Base-by-base conservation (phyloP, 768 basidiomycete species). In the Clavaria fumosa region DNA sequence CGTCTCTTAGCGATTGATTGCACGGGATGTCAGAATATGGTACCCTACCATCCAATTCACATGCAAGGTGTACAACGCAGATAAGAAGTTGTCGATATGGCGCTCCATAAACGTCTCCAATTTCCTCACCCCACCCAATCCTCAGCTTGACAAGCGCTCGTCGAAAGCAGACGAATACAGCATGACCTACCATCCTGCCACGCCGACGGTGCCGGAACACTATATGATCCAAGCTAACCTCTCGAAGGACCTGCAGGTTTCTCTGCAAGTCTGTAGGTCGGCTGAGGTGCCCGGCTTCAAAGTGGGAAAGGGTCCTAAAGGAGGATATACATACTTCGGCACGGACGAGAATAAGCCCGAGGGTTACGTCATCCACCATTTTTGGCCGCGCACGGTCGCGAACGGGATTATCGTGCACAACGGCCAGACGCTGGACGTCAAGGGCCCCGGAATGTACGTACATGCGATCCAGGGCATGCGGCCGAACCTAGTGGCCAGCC, bases 381-480 rank as follows among this genome's bases (percentile, higher is more conserved):
- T 95, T 69, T 90, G 85, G 80, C 90, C 89, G 10, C 67, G 72
- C 26, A 64, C 67, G 45, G 49, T 57, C 21, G 70, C 67, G 12
- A 62, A 64, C 18, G 91, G 91, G 4, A 68, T 72, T 46, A 50
- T 91, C 55, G 70, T 82, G 34, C 55, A 62, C 44, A 69, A 74
- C 22, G 84, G 83, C 31, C 58, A 70, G 40, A 78, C 78, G 4
- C 58, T 61, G 39, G 34, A 62, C 5, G 58, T 73, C 38, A 54
- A 69, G 22, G 83, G 81, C 31, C 61, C 69, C 24, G 85, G 86
- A 20, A 84, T 89, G 80, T 76, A 93, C 55, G 70, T 91, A 14
- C 85, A 93, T 56, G 93, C 93, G 31, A 95, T 97, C 54, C 93
- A 97, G 54, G 95, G 93, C 55, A 93, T 99, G 88, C 73, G 89